These are phyloP conservation scores for Sordariomycetes sp. DNA, from an alignment of 2,329 filamentous ascomycete species.

Conservation along the genomic window DNA sequence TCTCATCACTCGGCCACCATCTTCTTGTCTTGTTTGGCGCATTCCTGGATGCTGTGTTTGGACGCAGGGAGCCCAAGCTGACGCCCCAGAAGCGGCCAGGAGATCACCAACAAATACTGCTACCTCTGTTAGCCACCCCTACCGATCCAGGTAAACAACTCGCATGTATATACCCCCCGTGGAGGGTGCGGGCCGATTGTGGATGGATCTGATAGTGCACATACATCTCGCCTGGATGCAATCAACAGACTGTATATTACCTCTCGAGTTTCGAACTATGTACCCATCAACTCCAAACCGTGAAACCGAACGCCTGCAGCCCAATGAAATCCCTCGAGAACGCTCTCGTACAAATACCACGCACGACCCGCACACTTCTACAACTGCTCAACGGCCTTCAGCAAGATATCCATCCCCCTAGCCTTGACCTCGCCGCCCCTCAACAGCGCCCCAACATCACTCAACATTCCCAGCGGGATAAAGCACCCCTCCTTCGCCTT, in stretches of 20 bases:
- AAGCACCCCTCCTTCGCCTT: constrained; percentile 69
- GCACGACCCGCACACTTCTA: constrained; percentile 15
- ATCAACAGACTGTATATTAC: not conserved
- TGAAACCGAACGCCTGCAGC: not conserved
- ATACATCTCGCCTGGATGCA: too few species aligned
- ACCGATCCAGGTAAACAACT: too few species aligned
- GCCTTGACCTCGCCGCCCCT: constrained; percentile 42
- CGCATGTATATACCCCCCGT: too few species aligned
- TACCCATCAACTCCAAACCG: not conserved
- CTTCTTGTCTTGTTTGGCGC: not conserved
- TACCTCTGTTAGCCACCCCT: not conserved
- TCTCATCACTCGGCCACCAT: not conserved
- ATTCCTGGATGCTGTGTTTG: not conserved
- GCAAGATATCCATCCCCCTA: constrained; percentile 47
- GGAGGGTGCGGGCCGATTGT: too few species aligned
- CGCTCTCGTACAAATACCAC: not conserved
- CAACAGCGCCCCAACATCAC: constrained; percentile 73
- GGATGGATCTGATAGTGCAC: too few species aligned
- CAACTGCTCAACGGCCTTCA: constrained; percentile 48
- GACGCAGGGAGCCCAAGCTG: not conserved
- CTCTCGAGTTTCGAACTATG: not conserved
- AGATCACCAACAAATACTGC: not conserved
- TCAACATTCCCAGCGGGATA: constrained; percentile 75
- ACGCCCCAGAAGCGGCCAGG: not conserved
- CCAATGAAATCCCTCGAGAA: not conserved